Base-by-base conservation (phyloP, 1,139 yeast genomes). In the Maudiozyma humilis region DNA sequence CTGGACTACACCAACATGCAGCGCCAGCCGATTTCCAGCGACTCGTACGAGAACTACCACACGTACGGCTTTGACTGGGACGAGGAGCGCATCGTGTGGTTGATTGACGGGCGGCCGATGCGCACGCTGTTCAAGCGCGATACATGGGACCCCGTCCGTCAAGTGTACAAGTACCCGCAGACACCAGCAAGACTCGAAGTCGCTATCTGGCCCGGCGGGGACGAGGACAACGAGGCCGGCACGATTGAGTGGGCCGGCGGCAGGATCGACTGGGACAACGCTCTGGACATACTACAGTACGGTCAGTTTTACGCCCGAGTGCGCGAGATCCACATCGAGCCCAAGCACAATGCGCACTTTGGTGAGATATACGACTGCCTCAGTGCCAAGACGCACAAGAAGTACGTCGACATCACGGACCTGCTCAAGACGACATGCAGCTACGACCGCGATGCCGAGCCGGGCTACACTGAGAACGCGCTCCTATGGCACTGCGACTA, bases 211-310 rank as follows among this genome's bases (percentile, higher is more conserved):
- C 95, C 97, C 3, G 96, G 85, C 63, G 96, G 96, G 48, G 75
- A 73, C 48, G 66, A 77, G 20, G 55, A 71, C 40, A 77, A 76
- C 60, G 79, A 78, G 32, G 65, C 69, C 38, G 97, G 96, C 62
- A 89, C 96, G 15, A 72, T 81, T 51, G 82, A 76, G 52, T 89
- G 97, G 96, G 95, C 96, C 32, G 96, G 97, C 61, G 97, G 96
- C 59, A 68, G 58, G 4, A 77, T 88, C 47, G 75, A 87, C 68
- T 89, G 96, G 96, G 64, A 60, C 3, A 56, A 54, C 39, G 46
- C 64, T 1, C 55, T 57, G 1, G 65, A 62, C 40, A 59, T 63
- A n/a, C 14, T 51, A 17, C 50, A 54, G 40, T 45, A 47, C n/a
- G 65, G 65, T 2, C 56, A 56, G 33, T 62, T 62, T 43, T 45